These are phyloP conservation scores for Lentinus tigrinus DNA, from an alignment of 768 basidiomycete genomes.

Conservation along the genomic window DNA sequence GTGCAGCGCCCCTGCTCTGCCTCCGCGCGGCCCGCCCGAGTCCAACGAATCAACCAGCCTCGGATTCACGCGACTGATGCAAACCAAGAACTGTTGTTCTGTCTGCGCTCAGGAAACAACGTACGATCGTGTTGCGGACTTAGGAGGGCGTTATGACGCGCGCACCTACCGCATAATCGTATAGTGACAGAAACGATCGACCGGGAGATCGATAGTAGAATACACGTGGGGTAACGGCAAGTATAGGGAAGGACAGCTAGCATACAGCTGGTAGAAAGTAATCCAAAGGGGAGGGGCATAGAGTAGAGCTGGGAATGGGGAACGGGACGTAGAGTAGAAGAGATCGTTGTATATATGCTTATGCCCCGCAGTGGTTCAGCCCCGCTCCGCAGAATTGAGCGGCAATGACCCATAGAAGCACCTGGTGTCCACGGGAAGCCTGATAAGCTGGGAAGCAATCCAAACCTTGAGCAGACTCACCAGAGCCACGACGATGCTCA, in stretches of 20 bases:
- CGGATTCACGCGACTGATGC: background rate
- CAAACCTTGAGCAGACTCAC: conserved; percentile 39
- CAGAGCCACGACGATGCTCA: conserved; percentile 71
- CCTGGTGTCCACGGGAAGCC: conserved; percentile 33
- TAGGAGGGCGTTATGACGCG: background rate
- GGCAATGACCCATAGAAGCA: conserved; percentile 77
- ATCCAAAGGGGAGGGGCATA: background rate
- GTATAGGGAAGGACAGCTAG: conserved; percentile 1
- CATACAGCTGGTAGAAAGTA: background rate
- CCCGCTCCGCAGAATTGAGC: conserved; percentile 90
- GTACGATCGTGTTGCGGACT: background rate
- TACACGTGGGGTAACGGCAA: conserved; percentile 3
- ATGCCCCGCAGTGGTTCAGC: conserved; percentile 61
- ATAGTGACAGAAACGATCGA: background rate
- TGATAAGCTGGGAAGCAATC: conserved; percentile 13
- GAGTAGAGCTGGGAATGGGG: background rate
- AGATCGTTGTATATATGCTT: conserved; percentile 10
- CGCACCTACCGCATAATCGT: background rate
- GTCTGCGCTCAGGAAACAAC: background rate
- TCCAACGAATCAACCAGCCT: conserved; percentile 2
- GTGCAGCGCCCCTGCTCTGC: conserved; percentile 1
- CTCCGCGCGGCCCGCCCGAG: conserved; percentile 3
- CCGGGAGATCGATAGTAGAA: background rate
- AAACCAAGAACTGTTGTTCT: background rate
- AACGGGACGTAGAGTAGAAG: background rate